Evolutionary conservation across 2,329 filamentous ascomycete species (phyloP).

Genomic region (Colletotrichum higginsianum): DNA sequence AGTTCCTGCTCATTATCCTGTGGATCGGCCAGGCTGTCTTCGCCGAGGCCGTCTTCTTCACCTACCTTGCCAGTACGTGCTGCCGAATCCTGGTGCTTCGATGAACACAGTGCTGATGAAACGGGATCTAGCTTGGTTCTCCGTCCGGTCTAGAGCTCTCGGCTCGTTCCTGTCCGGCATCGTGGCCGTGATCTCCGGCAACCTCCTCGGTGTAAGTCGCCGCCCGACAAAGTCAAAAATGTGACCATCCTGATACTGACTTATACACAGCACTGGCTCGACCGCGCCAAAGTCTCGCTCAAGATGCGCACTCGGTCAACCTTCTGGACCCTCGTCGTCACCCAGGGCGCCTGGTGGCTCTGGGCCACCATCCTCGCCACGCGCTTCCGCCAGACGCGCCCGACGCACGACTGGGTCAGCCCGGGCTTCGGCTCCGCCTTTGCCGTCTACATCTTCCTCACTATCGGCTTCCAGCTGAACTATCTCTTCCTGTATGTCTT

Average conservation of each 20-base stretch:
- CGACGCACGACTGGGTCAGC: conserved; percentile 77
- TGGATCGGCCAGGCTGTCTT: conserved; percentile 82
- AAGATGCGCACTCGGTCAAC: conserved; percentile 67
- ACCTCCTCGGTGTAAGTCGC: conserved; percentile 71
- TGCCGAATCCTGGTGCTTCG: conserved; percentile 33
- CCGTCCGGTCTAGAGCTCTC: conserved; percentile 77
- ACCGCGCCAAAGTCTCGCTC: conserved; percentile 68
- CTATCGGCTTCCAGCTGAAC: conserved; percentile 79
- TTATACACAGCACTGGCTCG: conserved; percentile 65
- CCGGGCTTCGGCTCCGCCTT: conserved; percentile 77
- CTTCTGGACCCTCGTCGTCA: conserved; percentile 67
- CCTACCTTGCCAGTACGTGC: conserved; percentile 68
- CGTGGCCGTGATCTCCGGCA: conserved; percentile 75
- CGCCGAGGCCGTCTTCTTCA: conserved; percentile 80
- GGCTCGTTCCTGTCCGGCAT: conserved; percentile 80
- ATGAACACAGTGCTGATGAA: conserved; percentile 19
- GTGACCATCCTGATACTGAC: conserved; percentile 28
- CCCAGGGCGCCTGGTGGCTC: conserved; percentile 80
- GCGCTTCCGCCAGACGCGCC: conserved; percentile 68
- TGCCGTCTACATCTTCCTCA: conserved; percentile 77
- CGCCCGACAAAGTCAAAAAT: rapidly evolving
- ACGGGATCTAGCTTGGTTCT: conserved; percentile 72
- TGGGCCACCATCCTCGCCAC: conserved; percentile 79
- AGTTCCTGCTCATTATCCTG: conserved; percentile 75
- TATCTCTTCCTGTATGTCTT: conserved; percentile 76